Evolutionary conservation across 495 filamentous ascomycete species (phyloP), one percentile per base, ranked within the genome.

Genomic region (Barbatosphaeria neglecta): DNA sequence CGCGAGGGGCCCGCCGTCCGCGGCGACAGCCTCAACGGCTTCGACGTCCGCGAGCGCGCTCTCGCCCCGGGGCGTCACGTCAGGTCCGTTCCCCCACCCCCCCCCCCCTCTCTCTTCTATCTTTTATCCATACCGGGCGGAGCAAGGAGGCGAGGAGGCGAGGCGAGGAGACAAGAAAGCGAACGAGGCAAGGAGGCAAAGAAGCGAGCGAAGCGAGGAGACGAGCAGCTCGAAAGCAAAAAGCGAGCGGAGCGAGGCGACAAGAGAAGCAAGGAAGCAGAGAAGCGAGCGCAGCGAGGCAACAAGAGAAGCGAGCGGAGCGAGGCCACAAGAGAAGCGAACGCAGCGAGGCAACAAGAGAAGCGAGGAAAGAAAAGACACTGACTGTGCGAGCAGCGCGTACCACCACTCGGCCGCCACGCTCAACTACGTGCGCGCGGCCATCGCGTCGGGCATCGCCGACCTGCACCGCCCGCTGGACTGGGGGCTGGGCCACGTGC

Each of bases 371-470:
- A 18, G 37, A 39, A 39, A 20, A 39, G n/a, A n/a, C n/a, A n/a
- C n/a, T n/a, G n/a, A n/a, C n/a, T n/a, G n/a, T n/a, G n/a, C n/a
- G n/a, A 13, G 11, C 48, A 80, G 83, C 33, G 90, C 92, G 3
- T 98, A 98, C 68, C 90, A 94, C 63, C 87, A 97, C 67, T 95
- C 90, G 0, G 83, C 92, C 0, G 82, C 86, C 28, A 98, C 92
- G 0, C 72, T 95, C 22, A 98, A 98, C 68, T 95, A 90, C 63
- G 73, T 95, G 45, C 81, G 92, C 9, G 83, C 82, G 1, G 79
- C 89, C 41, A 66, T 98, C 31, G 71, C 87, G 1, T 89, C 86
- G 4, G 92, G 92, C 3, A 83, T 98, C 47, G 92, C 90, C 18
- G 92, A 98, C 63, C 71, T 98, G 33, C 89, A 95, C 66, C 82